Conservation (phyloP, 2,329 filamentous ascomycete genomes). For the Cadophora sp. region DNA sequence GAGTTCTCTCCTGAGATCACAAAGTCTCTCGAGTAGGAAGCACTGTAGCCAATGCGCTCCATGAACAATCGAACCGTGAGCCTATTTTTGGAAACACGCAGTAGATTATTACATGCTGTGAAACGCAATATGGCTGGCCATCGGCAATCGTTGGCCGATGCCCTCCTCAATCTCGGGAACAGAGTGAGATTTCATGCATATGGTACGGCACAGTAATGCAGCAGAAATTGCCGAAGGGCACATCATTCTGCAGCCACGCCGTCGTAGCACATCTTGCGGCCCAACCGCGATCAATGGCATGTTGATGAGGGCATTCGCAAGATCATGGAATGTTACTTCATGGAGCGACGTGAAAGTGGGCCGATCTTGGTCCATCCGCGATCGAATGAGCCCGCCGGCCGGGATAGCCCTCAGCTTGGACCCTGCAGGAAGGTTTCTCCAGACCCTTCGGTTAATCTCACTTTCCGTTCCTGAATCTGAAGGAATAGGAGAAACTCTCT, state of each 20-base stretch:
- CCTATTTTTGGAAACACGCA: constrained; percentile 25
- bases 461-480: constrained; percentile 11
- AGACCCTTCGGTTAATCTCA: background rate
- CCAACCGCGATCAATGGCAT: constrained; percentile 16
- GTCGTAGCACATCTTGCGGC: constrained; percentile 6
- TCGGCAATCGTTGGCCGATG: constrained; percentile 12
- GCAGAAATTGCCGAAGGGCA: constrained; percentile 9
- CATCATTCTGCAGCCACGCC: constrained; percentile 18
- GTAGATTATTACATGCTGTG: constrained; percentile 3
- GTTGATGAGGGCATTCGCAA: constrained; percentile 10
- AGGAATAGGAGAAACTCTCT: background rate
- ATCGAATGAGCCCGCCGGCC: background rate
- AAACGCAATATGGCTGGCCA: constrained; percentile 19
- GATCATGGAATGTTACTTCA: constrained; percentile 1
- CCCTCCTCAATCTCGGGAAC: constrained; percentile 24
- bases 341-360: background rate
- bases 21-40: background rate
- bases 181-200: constrained; percentile 26
- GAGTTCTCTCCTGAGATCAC: background rate
- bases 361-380: background rate
- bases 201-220: constrained; percentile 8
- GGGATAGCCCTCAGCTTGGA: background rate
- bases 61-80: background rate
- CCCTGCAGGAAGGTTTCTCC: constrained; percentile 1
- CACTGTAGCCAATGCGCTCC: constrained; percentile 5